Conservation (phyloP, 1,284 basidiomycete genomes). For the Volvariella surrecta region DNA sequence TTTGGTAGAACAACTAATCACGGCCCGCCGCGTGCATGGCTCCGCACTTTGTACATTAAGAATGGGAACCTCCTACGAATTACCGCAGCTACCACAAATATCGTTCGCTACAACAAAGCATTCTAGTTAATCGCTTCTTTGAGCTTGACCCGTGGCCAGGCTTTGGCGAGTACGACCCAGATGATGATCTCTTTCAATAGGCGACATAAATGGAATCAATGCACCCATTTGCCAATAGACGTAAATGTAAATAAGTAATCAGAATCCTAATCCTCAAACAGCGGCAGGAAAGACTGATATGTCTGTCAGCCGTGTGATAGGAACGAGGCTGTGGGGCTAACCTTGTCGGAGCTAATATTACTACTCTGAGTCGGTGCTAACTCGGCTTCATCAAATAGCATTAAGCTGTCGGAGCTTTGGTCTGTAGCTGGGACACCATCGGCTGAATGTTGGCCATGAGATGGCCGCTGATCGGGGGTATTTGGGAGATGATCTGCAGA, state of each 20-base stretch:
- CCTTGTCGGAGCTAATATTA: constrained; percentile 11
- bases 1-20: constrained; percentile 10
- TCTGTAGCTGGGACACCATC: too few relatives aligned
- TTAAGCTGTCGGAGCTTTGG: background rate
- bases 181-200: constrained; percentile 20
- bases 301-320: too few relatives aligned
- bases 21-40: constrained; percentile 2
- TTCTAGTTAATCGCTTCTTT: constrained; percentile 15
- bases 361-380: constrained; percentile 44
- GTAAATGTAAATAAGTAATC: background rate
- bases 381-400: constrained; percentile 25
- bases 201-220: constrained; percentile 1
- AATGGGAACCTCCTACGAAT: constrained; percentile 13
- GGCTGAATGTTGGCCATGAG: too few relatives aligned
- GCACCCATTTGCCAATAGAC: background rate
- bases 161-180: constrained; percentile 15
- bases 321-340: background rate
- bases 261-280: constrained; percentile 52
- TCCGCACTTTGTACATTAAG: constrained; percentile 15
- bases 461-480: too few relatives aligned
- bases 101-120: constrained; percentile 4
- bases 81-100: background rate
- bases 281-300: constrained; percentile 37
- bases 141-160: constrained; percentile 21
- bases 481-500: too few relatives aligned